Conservation (phyloP, 345 rosid genomes). For the Mallotus nudiflorus region DNA sequence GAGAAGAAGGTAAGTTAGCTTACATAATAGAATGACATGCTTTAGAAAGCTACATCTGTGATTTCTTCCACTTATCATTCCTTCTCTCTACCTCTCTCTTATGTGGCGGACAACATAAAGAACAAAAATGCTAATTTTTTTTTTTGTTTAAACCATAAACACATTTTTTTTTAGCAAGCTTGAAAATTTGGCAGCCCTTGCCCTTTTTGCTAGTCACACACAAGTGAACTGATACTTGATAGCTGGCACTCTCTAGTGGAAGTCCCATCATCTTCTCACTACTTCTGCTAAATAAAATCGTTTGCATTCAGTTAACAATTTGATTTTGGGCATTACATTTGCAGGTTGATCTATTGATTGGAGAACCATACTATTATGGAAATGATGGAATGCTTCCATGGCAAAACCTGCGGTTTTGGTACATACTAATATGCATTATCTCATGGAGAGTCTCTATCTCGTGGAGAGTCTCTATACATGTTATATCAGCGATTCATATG, state of each 20-base stretch:
- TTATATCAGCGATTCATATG: not conserved
- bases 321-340: not conserved
- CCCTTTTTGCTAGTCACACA: not conserved
- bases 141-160: not conserved
- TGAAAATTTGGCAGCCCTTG: not conserved
- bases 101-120: not conserved
- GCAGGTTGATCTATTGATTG: constrained; percentile 81
- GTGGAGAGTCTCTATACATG: not conserved
- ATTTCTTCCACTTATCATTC: not conserved
- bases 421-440: constrained; percentile 9
- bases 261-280: not conserved
- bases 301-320: not conserved
- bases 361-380: constrained; percentile 82
- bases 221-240: not conserved
- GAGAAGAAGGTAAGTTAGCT: constrained; percentile 49
- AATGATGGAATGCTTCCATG: constrained; percentile 84
- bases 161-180: not conserved
- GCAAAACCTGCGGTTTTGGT: constrained; percentile 96
- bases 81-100: too few species aligned
- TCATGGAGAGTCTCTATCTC: not conserved
- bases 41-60: not conserved
- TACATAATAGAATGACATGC: not conserved
- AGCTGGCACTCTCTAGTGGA: not conserved
- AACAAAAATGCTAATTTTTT: not conserved
- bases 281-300: not conserved